Base-by-base conservation (phyloP, 257 asterid genomes). In the Scutellaria barbata region DNA sequence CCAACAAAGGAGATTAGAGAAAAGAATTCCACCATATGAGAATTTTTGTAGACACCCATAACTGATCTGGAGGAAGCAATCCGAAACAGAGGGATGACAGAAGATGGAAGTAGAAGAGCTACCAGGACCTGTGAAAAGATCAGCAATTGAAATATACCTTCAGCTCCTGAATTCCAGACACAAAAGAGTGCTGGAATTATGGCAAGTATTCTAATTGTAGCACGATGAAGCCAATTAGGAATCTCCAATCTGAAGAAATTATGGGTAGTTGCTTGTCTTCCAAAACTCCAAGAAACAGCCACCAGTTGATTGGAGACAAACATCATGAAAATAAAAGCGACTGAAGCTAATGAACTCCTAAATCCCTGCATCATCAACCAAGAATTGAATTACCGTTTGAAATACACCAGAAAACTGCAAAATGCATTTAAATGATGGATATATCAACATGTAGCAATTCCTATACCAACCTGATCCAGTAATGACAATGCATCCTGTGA, bases 221-320 rank as follows among this genome's bases (percentile, higher is more conserved):
- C 90, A 65, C 91, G 92, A 83, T 95, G 98, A 76, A 92, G 93
- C 99, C 99, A 95, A 69, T 85, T 87, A 48, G 97, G 96, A 76
- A 92, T 82, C 55, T 92, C 98, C 87, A 81, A 71, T 77, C 80
- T 81, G 73, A 95, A 87, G 68, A 92, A 80, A 71, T 81, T 85
- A 47, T 76, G 84, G 66, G 85, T 75, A 20, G 86, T 83, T 20
- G 64, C 87, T 82, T 79, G 96, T 74, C 89, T 83, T 75, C 90
- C 93, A 72, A 77, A 73, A 86, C 90, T 85, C 96, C 98, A 95
- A 55, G 90, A 83, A 72, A 88, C 74, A 73, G 91, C 88, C 57
- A 87, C 85, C 68, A 85, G 83, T 80, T 95, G 98, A 79, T 84
- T 89, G 78, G 93, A 83, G 81, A 86, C 80, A 68, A 89, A 81